Base-by-base conservation (phyloP, 768 basidiomycete genomes). In the Pleurotus platypus region DNA sequence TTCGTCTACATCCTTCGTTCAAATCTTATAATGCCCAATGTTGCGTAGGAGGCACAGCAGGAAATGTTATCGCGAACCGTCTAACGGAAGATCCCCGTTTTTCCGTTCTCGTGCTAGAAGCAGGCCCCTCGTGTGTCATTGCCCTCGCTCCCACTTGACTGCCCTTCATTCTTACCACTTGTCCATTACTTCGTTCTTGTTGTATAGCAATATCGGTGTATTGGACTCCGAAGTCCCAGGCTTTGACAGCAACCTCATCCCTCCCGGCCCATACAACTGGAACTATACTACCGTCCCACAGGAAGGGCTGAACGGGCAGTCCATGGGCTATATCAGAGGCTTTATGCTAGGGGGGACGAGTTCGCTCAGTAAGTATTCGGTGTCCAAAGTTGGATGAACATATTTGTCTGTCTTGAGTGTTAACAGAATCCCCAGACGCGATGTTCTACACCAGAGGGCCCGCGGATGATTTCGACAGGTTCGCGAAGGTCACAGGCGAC, bases 401-500 rank as follows among this genome's bases (percentile, higher is more conserved):
- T 18, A 18, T 18, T 18, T 24, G 13, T 30, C 20, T n/a, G 9
- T n/a, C 22, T 35, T 43, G 18, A 18, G 18, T 18, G 18, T 18
- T 18, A 18, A 18, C 18, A 18, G 18, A 18, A 18, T 18, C 18
- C 18, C 18, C 18, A 18, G 18, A 64, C 62, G 20, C 13, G 1
- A 45, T 70, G 67, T 55, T 51, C 3, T 69, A 63, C 37, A 67
- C 65, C 6, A 61, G 69, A 22, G 69, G 69, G 3, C 57, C 63
- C 1, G 46, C 59, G 8, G 67, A 69, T 5, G 69, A 70, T 42
- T 70, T 43, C 22, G 62, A 69, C 30, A 64, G 62, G 1, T 66
- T 30, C 35, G 67, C 69, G 0, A 47, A 24, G 0, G 46, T 67
- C 38, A 62, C 68, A 2, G 64, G 63, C 1, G 69, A 70, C 49